phyloP scores from a whole-genome alignment of 2,329 filamentous ascomycete genomes.

The Parascedosporium putredinis region DNA sequence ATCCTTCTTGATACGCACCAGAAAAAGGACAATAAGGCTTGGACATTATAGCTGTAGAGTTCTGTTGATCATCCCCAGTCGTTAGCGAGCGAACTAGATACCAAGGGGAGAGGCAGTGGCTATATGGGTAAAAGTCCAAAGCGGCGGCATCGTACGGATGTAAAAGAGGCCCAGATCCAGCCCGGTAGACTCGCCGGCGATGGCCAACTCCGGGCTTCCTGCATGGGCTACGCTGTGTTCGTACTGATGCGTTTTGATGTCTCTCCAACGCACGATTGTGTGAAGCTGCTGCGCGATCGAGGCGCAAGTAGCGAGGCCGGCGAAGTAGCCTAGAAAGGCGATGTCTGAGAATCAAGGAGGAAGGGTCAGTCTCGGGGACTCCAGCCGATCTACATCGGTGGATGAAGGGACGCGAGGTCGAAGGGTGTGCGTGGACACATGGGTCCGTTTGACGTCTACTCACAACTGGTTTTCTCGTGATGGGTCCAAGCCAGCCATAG shows the following conservation, averaged over 20 bases:
- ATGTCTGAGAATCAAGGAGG: slow-evolving; percentile 22
- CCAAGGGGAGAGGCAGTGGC: too few relatives aligned
- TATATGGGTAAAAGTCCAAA: background rate
- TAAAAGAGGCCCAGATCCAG: slow-evolving; percentile 34
- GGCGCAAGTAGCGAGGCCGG: slow-evolving; percentile 23
- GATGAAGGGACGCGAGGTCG: too few relatives aligned
- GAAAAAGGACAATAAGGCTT: slow-evolving; percentile 32
- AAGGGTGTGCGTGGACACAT: too few relatives aligned
- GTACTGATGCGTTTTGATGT: slow-evolving; percentile 28
- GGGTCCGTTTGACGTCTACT: too few relatives aligned
- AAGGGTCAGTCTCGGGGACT: background rate
- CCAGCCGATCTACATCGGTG: too few relatives aligned
- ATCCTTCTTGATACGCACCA: slow-evolving; percentile 26
- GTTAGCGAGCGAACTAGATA: background rate
- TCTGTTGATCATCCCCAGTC: slow-evolving; percentile 24
- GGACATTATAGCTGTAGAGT: slow-evolving; percentile 40
- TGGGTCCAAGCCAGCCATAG: slow-evolving; percentile 28
- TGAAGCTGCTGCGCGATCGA: slow-evolving; percentile 33
- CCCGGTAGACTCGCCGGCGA: slow-evolving; percentile 29
- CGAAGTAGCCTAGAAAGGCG: slow-evolving; percentile 26
- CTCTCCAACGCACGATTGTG: slow-evolving; percentile 27
- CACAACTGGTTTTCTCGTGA: slow-evolving; percentile 30
- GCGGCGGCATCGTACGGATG: slow-evolving; percentile 28
- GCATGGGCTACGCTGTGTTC: slow-evolving; percentile 22
- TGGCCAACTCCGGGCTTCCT: slow-evolving; percentile 28